Evolutionary conservation across 768 basidiomycete species (phyloP), one percentile per base, ranked within the genome.

Genomic region (Boletus rubescentipes): DNA sequence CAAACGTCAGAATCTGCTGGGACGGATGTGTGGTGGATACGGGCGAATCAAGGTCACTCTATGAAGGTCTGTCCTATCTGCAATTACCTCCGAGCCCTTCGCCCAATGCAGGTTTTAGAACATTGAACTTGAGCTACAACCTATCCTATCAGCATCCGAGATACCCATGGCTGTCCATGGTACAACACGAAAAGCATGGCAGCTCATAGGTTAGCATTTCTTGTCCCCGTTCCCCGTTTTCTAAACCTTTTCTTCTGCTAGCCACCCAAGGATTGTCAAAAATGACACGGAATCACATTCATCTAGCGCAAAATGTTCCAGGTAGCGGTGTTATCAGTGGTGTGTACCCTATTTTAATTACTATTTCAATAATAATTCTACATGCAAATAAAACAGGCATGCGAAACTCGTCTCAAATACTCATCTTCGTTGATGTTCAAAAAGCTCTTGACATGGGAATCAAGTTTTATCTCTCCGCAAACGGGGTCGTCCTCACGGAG

Each of bases 251-350:
- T 37, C 10, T 43, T 46, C 41, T 29, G 44, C 10, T 57, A 94
- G 92, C 77, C 14, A 75, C 73, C 8, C 73, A 84, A 58, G 93
- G 94, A 0, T 70, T 97, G 16, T 92, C 87, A 0, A 85, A 79
- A 57, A 97, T 95, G 93, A 78, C 72, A 12, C 78, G 96, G 23
- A 96, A 94, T 64, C 94, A 98, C 64, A 89, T 98, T 36, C 96
- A 99, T 69, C 77, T 97, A 14, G 94, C 95, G 0, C 89, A 93
- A 67, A 86, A 89, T 34, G 72, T 90, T 4, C 74, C 78, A 3
- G 83, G 84, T 1, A 72, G 84, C 2, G 79, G 80, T 6, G 84
- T 91, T 44, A 80, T 87, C 48, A 93, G 91, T 59, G 92, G 93
- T 91, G 52, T 23, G 84, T 69, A 21, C 36, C n/a, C 16, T 36